Percentiles rank a stretch among this genome's conserved stretches.
Conservation (phyloP, 257 asterid species). For the Solanum corneliomulleri region DNA sequence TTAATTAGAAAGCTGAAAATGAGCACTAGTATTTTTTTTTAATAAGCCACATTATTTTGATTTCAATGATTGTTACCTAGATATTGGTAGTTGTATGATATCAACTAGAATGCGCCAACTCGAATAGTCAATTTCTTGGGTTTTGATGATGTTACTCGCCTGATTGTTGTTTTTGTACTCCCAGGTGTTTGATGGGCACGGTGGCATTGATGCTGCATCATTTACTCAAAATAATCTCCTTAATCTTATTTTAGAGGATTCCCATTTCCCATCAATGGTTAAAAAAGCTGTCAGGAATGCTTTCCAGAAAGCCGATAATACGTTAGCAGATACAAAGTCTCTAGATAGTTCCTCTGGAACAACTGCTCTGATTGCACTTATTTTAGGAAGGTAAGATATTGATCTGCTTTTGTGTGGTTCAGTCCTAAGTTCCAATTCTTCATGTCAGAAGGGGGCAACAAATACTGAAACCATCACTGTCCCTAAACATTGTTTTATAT, state of each 20-base stretch:
- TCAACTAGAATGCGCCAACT: neutral
- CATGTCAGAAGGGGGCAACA: neutral
- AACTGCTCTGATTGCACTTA: constrained; percentile 42
- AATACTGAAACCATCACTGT: neutral
- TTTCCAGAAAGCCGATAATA: constrained; percentile 62
- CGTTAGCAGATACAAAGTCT: constrained; percentile 53
- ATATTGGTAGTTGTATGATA: neutral
- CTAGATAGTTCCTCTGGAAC: constrained; percentile 70
- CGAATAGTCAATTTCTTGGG: neutral
- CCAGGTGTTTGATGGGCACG: constrained; percentile 90
- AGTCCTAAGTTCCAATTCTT: neutral
- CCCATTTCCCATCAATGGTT: constrained; percentile 47
- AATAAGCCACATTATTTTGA: neutral
- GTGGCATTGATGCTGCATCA: constrained; percentile 75
- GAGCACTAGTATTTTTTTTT: neutral
- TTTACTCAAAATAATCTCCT: constrained; percentile 63
- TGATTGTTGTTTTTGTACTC: neutral
- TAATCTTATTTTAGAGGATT: constrained; percentile 53
- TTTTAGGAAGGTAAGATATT: constrained; percentile 53
- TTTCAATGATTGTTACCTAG: neutral
- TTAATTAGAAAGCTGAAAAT: neutral
- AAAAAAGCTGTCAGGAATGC: constrained; percentile 69
- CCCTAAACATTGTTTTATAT: neutral
- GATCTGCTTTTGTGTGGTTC: neutral
- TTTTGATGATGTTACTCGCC: neutral